Conservation (phyloP, 306 rosid genomes). For the Gleditsia sinensis region DNA sequence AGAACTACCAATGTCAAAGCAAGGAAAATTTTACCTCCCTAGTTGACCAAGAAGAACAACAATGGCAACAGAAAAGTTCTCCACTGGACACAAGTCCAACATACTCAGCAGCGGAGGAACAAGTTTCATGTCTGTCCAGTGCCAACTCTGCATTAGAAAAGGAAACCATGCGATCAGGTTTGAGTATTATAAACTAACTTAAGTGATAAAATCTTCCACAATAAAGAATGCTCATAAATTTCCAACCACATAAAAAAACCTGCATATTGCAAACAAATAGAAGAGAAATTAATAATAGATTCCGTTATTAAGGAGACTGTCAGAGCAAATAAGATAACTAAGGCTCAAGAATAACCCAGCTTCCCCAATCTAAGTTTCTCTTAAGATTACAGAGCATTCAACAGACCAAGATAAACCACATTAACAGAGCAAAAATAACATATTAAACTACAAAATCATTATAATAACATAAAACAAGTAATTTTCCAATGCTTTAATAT, state of each 20-base stretch:
- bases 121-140: conserved; percentile 58
- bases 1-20: conserved; percentile 11
- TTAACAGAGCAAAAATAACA: background rate
- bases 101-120: conserved; percentile 63
- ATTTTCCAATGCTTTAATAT: background rate
- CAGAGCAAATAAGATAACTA: background rate
- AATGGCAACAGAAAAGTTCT: conserved; percentile 49
- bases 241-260: background rate
- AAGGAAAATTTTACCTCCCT: conserved; percentile 68
- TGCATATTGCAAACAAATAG: background rate
- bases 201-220: background rate
- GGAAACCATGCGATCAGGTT: conserved; percentile 32
- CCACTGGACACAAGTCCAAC: conserved; percentile 53
- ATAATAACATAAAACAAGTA: background rate
- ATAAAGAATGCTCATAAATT: background rate
- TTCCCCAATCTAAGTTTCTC: background rate
- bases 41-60: conserved; percentile 83
- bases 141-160: conserved; percentile 72
- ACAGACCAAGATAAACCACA: background rate
- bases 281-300: background rate
- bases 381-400: background rate
- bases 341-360: background rate
- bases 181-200: conserved; percentile 13
- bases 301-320: background rate
- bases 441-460: background rate